These are phyloP conservation scores for Jimgerdemannia lactiflua DNA, from an alignment of 192 early-diverging fungal genomes.

Conservation along the genomic window DNA sequence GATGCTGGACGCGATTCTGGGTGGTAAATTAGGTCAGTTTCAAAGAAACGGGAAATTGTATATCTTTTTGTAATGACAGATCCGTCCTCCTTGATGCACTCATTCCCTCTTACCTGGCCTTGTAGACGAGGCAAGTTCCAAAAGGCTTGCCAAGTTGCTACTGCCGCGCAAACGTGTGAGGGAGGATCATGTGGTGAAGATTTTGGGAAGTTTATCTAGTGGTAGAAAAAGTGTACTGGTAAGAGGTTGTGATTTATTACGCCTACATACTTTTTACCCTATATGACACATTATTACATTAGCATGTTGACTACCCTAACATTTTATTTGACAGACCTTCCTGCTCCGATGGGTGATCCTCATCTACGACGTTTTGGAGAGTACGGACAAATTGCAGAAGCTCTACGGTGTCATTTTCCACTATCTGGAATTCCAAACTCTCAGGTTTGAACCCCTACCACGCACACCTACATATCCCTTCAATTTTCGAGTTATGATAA, in stretches of 20 bases:
- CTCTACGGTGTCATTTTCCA: slow-evolving; percentile 53
- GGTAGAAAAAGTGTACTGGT: not conserved
- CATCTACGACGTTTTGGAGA: slow-evolving; percentile 45
- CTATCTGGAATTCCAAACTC: slow-evolving; percentile 38
- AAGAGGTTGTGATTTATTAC: not conserved
- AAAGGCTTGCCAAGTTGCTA: slow-evolving; percentile 32
- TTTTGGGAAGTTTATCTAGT: slow-evolving; percentile 21
- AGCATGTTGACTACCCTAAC: too few species aligned
- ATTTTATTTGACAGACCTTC: slow-evolving; percentile 18
- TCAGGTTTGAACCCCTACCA: slow-evolving; percentile 26
- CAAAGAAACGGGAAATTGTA: too few species aligned
- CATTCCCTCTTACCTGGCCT: not conserved
- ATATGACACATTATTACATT: too few species aligned
- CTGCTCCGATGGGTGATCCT: slow-evolving; percentile 46
- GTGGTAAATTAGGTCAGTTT: slow-evolving; percentile 27
- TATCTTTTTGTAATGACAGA: not conserved
- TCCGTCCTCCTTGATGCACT: not conserved
- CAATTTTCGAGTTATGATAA: not conserved
- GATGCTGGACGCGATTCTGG: slow-evolving; percentile 28
- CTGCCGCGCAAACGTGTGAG: slow-evolving; percentile 31
- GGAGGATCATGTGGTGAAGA: slow-evolving; percentile 23
- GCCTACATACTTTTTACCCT: not conserved
- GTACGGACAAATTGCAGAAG: slow-evolving; percentile 31
- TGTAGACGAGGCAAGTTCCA: slow-evolving; percentile 29
- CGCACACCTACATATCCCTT: not conserved